phyloP scores from a whole-genome alignment of 352 stramenopile genomes.

The Globisporangium nunn region DNA sequence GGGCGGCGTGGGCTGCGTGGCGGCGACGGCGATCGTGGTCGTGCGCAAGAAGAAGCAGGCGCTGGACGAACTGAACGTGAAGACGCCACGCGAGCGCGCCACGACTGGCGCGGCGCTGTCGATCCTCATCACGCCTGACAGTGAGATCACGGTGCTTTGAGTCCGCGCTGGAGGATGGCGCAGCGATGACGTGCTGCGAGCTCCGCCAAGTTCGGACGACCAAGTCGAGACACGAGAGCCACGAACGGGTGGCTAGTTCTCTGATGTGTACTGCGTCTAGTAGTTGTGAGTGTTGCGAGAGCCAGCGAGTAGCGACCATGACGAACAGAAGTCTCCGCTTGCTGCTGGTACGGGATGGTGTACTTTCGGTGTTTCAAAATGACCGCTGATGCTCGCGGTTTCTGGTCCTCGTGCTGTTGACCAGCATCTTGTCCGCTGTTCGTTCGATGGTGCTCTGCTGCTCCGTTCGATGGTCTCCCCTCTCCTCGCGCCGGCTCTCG shows the following conservation, averaged over 20 bases:
- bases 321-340: neutral
- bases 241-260: neutral
- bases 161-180: neutral
- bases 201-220: neutral
- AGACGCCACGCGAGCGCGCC: constrained; percentile 31
- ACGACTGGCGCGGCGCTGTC: constrained; percentile 19
- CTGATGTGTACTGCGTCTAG: neutral
- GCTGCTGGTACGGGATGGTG: neutral
- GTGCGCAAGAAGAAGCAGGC: constrained; percentile 62
- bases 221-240: neutral
- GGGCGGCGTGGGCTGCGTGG: constrained; percentile 31
- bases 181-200: neutral
- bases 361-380: neutral
- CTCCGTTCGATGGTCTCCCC: neutral
- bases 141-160: constrained; percentile 35
- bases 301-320: neutral
- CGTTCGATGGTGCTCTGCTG: neutral
- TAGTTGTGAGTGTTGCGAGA: neutral
- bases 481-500: neutral
- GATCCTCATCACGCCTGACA: constrained; percentile 43
- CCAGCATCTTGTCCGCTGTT: neutral
- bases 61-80: constrained; percentile 50
- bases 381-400: neutral
- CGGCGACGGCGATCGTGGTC: constrained; percentile 43
- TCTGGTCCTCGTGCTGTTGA: neutral